Evolutionary conservation across 768 basidiomycete genomes (phyloP).

Genomic region (Panaeolus cyanescens): DNA sequence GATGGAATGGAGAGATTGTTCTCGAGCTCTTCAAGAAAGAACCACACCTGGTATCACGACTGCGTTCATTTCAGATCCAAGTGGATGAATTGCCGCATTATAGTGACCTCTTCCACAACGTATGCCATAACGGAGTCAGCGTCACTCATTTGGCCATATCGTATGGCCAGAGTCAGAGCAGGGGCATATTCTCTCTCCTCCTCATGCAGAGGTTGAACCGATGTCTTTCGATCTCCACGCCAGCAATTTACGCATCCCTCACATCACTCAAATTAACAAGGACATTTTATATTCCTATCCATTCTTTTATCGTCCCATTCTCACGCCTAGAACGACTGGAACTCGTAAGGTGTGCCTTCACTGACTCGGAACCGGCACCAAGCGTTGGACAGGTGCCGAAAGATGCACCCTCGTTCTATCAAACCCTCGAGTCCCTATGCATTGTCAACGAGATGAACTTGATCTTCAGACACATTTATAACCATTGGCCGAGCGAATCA

Average conservation of each 20-base stretch:
- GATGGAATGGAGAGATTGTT: not conserved
- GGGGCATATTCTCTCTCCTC: too few relatives aligned
- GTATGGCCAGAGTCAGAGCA: too few relatives aligned
- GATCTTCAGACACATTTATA: not conserved
- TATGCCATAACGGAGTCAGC: too few relatives aligned
- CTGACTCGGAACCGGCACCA: not conserved
- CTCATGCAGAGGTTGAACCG: too few relatives aligned
- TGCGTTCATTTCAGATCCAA: not conserved
- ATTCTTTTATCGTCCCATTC: not conserved
- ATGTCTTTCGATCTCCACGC: not conserved
- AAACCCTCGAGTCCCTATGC: not conserved
- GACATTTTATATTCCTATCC: not conserved
- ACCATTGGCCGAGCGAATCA: not conserved
- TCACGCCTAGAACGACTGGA: not conserved
- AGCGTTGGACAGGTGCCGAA: not conserved
- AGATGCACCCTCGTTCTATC: not conserved
- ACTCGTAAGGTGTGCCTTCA: not conserved
- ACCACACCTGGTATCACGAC: not conserved
- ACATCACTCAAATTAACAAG: not conserved
- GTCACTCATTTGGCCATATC: too few relatives aligned
- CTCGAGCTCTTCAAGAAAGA: not conserved
- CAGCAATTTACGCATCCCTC: not conserved
- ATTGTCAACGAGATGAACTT: not conserved
- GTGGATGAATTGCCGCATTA: too few relatives aligned
- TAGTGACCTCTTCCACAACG: too few relatives aligned